Evolutionary conservation across 2,329 filamentous ascomycete genomes (phyloP), one percentile per base, ranked within the genome.

Genomic region (Boeremia lycopersici): DNA sequence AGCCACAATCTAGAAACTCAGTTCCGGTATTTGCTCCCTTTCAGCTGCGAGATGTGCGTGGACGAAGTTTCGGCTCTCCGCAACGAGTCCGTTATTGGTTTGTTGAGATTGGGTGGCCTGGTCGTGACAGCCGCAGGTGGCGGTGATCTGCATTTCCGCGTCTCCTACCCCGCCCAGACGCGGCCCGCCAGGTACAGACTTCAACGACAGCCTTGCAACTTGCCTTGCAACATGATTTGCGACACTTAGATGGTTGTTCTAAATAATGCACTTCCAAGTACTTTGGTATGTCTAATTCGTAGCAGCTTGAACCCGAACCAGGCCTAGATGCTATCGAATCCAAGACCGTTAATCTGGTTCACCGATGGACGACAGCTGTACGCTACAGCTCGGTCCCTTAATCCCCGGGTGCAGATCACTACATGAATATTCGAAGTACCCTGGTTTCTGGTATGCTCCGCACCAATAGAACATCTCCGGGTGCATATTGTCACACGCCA

Each of bases 41-140:
- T 43, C 34, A 28, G 35, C 7, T 47, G 17, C 10, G n/a, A 33
- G 25, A 25, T 42, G 42, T 46, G 19, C 41, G 8, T 46, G 19
- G 31, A 50, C 46, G 19, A 42, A 25, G 36, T 53, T 12, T 42
- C 46, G 52, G 52, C 41, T 55, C 52, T 55, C 52, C 52, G 31
- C 19, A 31, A 45, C 25, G 50, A 42, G 46, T 50, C 52, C 52
- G 52, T 15, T 50, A 38, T 41, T 26, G 26, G 25, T 42, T 46
- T 38, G 33, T 48, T 40, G 46, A 48, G 35, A 23, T 44, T 47
- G 30, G 42, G 42, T 23, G 19, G 19, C 7, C 28, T 53, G 19
- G 29, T 34, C 30, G 45, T 43, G 29, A 30, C 39, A 44, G 50
- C 50, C 33, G 43, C 19, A 53, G n/a, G 38, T 38, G 34, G 44